phyloP scores from a whole-genome alignment of 108 stramenopile genomes.

The Fragilaria radians region DNA sequence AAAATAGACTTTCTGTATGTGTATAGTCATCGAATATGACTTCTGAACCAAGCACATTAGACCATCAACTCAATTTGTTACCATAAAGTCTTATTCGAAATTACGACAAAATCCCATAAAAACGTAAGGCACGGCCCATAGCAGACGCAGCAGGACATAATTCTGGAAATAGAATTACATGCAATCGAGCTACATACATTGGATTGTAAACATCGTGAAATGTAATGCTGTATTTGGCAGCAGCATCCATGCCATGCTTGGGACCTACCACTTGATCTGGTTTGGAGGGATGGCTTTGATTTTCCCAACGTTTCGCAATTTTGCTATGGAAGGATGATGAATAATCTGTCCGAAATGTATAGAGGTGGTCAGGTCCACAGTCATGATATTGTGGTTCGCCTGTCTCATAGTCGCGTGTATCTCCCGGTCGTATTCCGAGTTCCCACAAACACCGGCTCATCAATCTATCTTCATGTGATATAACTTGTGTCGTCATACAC shows the following conservation, averaged over 20 bases:
- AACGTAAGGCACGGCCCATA: constrained; percentile 7
- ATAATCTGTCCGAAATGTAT: constrained; percentile 7
- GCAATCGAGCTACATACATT: constrained; percentile 19
- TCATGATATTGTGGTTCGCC: constrained; percentile 30
- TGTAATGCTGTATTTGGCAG: constrained; percentile 19
- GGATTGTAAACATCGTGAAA: constrained; percentile 26
- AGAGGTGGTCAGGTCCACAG: constrained; percentile 15
- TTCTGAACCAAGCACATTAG: too few species aligned
- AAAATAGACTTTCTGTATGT: not conserved
- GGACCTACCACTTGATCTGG: constrained; percentile 15
- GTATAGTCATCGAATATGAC: too few species aligned
- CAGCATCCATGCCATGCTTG: constrained; percentile 21
- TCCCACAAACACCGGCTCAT: constrained; percentile 21
- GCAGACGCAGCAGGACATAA: constrained; percentile 16
- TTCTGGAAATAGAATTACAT: constrained; percentile 21
- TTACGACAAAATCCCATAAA: not conserved
- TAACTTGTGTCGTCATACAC: constrained; percentile 1
- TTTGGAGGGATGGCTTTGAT: constrained; percentile 2
- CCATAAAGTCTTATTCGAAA: too few species aligned
- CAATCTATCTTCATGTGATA: constrained; percentile 25
- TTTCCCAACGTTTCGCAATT: constrained; percentile 11
- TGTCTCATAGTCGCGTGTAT: constrained; percentile 15
- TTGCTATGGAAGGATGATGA: constrained; percentile 13
- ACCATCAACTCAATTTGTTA: too few species aligned
- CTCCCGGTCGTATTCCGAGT: constrained; percentile 14